Evolutionary conservation across 2,329 filamentous ascomycete genomes (phyloP), one percentile per base, ranked within the genome.

Genomic region (Scolecobasidium constrictum): DNA sequence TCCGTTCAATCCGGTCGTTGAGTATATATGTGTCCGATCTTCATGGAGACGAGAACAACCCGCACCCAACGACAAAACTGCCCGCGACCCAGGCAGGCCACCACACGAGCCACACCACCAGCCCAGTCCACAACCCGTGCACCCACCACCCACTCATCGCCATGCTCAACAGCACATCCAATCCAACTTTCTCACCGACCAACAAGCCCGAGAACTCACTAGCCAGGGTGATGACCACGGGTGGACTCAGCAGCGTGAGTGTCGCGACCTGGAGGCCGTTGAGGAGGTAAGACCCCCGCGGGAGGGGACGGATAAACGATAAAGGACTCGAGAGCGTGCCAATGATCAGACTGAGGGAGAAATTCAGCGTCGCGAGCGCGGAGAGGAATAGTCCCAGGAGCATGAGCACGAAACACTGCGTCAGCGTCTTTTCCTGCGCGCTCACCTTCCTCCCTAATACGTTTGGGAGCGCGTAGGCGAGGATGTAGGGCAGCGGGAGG

Each of bases 101-200:
- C 88, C 88, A 95, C 35, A 94, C 79, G 57, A 86, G 83, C 85
- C 87, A 94, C n/a, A 94, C 73, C 9, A 93, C 77, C 15, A 94
- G 78, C 46, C 85, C 81, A 2, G 87, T 93, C 67, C 87, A 93
- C 73, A 92, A 77, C 2, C 86, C 86, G 77, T 82, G 87, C 11
- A 94, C 78, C 55, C 86, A 75, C 87, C 87, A 94, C 0, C 84
- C 87, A 57, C 92, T 87, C 4, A 83, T 85, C 1, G 86, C 84
- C 57, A 83, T 73, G 20, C 71, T 71, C 40, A 94, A 62, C 2
- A 92, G 69, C 2, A 74, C 63, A 35, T 67, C 67, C 1, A 87
- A 58, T 4, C 37, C 46, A 5, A 12, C 33, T n/a, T 78, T 77
- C 6, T 85, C 56, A 0, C 31, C 74, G 20, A 87, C 62, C 4